Percentiles rank a stretch among this genome's conserved stretches.
phyloP scores from a whole-genome alignment of 352 stramenopile genomes.

The Plasmopara viticola region DNA sequence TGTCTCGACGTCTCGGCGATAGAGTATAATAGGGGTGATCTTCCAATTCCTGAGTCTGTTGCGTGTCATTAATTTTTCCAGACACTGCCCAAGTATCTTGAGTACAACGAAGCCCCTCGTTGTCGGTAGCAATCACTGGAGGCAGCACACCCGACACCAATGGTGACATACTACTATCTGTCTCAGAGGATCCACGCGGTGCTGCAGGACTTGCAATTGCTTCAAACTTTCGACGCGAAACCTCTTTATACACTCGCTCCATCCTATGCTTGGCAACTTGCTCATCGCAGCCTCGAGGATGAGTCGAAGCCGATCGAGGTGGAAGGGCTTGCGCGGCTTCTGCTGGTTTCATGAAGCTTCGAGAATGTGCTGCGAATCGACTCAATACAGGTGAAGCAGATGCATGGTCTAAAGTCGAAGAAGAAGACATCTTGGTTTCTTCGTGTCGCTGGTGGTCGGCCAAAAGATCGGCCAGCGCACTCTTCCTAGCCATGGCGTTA shows the following conservation, averaged over 20 bases:
- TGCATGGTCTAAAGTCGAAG: background rate
- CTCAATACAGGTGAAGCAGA: conserved; percentile 1
- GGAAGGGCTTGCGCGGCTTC: conserved; percentile 13
- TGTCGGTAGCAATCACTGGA: conserved; percentile 4
- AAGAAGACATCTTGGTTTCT: conserved; percentile 1
- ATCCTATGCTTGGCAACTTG: conserved; percentile 37
- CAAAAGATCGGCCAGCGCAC: conserved; percentile 21
- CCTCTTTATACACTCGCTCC: conserved; percentile 46
- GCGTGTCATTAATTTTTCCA: background rate
- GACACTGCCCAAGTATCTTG: conserved; percentile 1
- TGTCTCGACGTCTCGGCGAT: conserved; percentile 14
- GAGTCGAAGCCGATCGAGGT: conserved; percentile 7
- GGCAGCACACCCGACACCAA: conserved; percentile 10
- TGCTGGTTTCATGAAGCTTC: conserved; percentile 8
- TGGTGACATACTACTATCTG: conserved; percentile 21
- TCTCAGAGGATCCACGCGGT: conserved; percentile 22
- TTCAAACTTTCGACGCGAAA: conserved; percentile 35
- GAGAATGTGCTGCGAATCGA: background rate
- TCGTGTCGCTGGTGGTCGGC: conserved; percentile 26
- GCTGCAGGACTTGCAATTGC: conserved; percentile 6
- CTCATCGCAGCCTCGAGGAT: conserved; percentile 6
- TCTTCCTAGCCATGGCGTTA: conserved; percentile 25
- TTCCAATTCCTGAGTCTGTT: background rate
- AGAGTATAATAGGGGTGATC: conserved; percentile 10
- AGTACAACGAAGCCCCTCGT: conserved; percentile 11